Percentiles rank a stretch among this genome's conserved stretches.
Conservation (phyloP, 148 eudicot species). For the Chenopodium quinoa region DNA sequence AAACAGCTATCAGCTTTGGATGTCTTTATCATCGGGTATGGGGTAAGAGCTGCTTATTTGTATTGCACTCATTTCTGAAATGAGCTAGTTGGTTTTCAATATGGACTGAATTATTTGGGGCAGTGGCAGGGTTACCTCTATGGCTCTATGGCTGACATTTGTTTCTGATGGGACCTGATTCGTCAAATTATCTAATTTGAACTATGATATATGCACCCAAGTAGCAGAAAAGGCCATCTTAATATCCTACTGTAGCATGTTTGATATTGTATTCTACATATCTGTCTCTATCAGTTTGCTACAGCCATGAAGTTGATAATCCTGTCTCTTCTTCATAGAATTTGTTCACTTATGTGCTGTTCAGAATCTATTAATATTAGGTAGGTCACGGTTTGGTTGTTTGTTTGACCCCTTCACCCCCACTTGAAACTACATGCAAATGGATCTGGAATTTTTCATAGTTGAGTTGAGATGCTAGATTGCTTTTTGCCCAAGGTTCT, state of each 20-base stretch:
- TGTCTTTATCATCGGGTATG: slow-evolving; percentile 88
- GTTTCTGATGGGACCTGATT: too few relatives aligned
- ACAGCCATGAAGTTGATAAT: neutral
- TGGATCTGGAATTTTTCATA: neutral
- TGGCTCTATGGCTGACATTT: neutral
- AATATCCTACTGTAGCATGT: neutral
- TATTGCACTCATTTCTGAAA: neutral
- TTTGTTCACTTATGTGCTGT: neutral
- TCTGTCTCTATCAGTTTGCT: neutral
- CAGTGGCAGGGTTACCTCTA: neutral
- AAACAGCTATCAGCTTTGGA: slow-evolving; percentile 75
- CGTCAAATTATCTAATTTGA: neutral
- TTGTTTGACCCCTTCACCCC: neutral
- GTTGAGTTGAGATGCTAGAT: slow-evolving; percentile 1
- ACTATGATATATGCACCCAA: neutral
- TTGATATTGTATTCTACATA: neutral
- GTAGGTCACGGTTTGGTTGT: neutral
- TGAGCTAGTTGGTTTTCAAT: neutral
- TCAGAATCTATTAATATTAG: neutral
- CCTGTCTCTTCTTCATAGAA: too few relatives aligned
- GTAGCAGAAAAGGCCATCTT: neutral
- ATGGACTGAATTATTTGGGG: slow-evolving; percentile 9
- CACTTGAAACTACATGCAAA: neutral
- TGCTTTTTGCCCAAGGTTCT: neutral
- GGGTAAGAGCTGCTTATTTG: slow-evolving; percentile 58